Percentiles rank a stretch among this genome's conserved stretches.
Evolutionary conservation across 2,329 filamentous ascomycete genomes (phyloP).

Genomic region (Ramularia endophylla): DNA sequence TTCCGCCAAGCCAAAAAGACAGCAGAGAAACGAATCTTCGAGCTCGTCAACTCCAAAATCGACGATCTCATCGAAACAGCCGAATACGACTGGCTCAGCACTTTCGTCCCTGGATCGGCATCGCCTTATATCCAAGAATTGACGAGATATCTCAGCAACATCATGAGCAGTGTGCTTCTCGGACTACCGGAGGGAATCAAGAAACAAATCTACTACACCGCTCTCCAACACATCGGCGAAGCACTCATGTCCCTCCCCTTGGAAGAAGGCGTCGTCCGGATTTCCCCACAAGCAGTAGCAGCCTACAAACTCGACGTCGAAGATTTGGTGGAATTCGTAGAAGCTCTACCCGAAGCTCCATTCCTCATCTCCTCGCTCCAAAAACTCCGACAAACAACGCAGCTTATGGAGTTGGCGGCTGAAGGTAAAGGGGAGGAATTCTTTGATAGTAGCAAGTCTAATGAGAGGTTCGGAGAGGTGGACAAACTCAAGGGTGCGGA

Average conservation of each 20-base stretch:
- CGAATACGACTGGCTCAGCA: constrained; percentile 84
- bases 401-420: constrained; percentile 62
- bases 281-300: constrained; percentile 79
- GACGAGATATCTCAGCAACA: constrained; percentile 87
- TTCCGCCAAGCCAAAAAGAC: constrained; percentile 91
- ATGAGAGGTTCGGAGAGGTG: constrained; percentile 90
- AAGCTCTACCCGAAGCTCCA: constrained; percentile 70
- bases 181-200: constrained; percentile 95
- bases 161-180: constrained; percentile 91
- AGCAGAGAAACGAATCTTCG: constrained; percentile 95
- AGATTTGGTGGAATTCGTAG: constrained; percentile 81
- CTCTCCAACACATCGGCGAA: constrained; percentile 80
- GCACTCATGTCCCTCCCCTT: constrained; percentile 56
- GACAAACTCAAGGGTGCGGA: constrained; percentile 84
- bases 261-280: constrained; percentile 70
- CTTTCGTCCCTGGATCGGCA: constrained; percentile 61
- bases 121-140: constrained; percentile 95
- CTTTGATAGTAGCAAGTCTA: constrained; percentile 82
- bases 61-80: constrained; percentile 95
- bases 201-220: constrained; percentile 96
- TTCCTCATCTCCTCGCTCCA: constrained; percentile 85
- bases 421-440: constrained; percentile 90
- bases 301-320: constrained; percentile 76
- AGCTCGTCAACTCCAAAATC: constrained; percentile 97
- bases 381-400: constrained; percentile 87